Evolutionary conservation across 2,329 filamentous ascomycete species (phyloP).

Genomic region (Exophiala aquamarina): DNA sequence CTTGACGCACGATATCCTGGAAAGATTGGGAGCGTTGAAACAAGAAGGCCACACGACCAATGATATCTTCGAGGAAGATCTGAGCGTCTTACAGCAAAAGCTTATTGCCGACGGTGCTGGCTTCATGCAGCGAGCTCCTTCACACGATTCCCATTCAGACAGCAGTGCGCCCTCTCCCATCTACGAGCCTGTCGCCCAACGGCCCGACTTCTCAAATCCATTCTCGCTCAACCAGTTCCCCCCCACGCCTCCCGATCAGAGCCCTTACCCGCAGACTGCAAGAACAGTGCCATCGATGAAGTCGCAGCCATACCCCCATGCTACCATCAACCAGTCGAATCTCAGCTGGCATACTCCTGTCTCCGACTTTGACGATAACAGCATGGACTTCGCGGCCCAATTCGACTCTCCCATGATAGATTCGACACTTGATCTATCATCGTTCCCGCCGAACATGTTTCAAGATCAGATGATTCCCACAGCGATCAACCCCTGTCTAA

Average conservation of each 20-base stretch:
- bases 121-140: constrained; percentile 53
- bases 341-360: constrained; percentile 24
- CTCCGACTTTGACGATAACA: constrained; percentile 22
- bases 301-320: constrained; percentile 21
- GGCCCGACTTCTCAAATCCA: constrained; percentile 21
- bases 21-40: constrained; percentile 58
- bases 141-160: constrained; percentile 59
- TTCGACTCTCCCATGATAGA: constrained; percentile 26
- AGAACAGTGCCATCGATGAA: constrained; percentile 15
- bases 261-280: constrained; percentile 33
- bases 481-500: constrained; percentile 27
- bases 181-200: constrained; percentile 24
- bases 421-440: constrained; percentile 15
- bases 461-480: constrained; percentile 21
- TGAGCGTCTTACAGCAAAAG: constrained; percentile 54
- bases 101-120: constrained; percentile 54
- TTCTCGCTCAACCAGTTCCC: constrained; percentile 32
- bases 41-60: constrained; percentile 46
- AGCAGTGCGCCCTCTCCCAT: constrained; percentile 48
- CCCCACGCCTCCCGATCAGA: constrained; percentile 43
- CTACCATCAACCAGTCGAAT: constrained; percentile 18
- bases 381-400: constrained; percentile 28
- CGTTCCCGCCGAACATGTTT: constrained; percentile 18
- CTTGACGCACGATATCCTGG: constrained; percentile 64
- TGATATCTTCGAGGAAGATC: constrained; percentile 61